Evolutionary conservation across 1,284 basidiomycete species (phyloP).

Genomic region (Leccinum pallidistipes): DNA sequence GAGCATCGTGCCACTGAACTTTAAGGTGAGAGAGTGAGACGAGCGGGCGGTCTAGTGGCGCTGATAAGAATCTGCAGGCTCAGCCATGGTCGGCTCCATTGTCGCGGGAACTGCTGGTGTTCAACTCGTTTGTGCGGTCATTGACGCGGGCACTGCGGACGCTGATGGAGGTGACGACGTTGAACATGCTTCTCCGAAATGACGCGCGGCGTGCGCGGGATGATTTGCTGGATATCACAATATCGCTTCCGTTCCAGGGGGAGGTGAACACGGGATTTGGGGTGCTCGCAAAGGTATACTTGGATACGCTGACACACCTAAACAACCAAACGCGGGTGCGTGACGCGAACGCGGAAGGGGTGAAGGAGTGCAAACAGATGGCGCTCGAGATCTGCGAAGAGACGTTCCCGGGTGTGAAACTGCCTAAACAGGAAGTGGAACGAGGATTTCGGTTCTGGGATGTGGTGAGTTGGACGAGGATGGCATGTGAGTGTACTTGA

Average conservation of each 20-base stretch:
- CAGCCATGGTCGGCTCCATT: constrained; percentile 93
- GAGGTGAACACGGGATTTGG: constrained; percentile 99
- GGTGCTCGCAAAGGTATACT: constrained; percentile 93
- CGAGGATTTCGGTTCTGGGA: constrained; percentile 99
- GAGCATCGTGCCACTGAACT: constrained; percentile 90
- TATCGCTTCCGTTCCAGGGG: constrained; percentile 90
- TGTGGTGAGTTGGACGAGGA: constrained; percentile 62
- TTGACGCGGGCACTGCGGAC: constrained; percentile 89
- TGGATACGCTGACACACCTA: constrained; percentile 89
- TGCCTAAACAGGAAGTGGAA: constrained; percentile 85
- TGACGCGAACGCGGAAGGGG: constrained; percentile 73
- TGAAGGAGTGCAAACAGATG: constrained; percentile 80
- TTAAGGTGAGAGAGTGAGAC: constrained; percentile 64
- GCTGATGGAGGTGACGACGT: constrained; percentile 86
- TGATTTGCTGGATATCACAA: constrained; percentile 89
- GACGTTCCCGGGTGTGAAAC: constrained; percentile 91
- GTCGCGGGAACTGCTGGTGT: constrained; percentile 94
- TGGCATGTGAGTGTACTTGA: constrained; percentile 11
- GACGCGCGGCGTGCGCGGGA: constrained; percentile 87
- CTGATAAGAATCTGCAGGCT: constrained; percentile 43
- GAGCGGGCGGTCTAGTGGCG: neutral
- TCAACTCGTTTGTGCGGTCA: constrained; percentile 95
- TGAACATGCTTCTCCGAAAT: constrained; percentile 89
- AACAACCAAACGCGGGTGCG: constrained; percentile 77
- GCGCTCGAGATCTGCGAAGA: constrained; percentile 92